phyloP scores from a whole-genome alignment of 768 basidiomycete species.

The Mycena polygramma region DNA sequence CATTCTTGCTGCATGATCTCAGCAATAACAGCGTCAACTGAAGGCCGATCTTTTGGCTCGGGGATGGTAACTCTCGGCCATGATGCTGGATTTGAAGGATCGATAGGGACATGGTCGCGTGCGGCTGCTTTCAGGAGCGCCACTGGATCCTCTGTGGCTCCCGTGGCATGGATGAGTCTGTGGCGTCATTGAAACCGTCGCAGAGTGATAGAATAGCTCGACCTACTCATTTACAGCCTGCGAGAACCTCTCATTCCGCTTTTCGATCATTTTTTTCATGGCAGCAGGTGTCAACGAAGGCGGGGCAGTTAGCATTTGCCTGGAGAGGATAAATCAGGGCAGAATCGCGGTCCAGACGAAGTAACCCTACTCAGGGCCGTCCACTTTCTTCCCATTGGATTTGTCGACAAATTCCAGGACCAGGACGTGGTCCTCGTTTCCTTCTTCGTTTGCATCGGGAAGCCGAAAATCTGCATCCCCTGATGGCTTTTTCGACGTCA shows the following conservation, averaged over 20 bases:
- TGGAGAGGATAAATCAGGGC: conserved; percentile 24
- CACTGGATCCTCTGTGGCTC: conserved; percentile 70
- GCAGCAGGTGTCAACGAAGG: conserved; percentile 66
- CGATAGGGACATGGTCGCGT: conserved; percentile 77
- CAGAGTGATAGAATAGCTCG: not conserved
- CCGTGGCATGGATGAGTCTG: conserved; percentile 72
- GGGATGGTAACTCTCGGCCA: conserved; percentile 48
- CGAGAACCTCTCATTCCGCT: conserved; percentile 74
- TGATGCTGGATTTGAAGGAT: conserved; percentile 54
- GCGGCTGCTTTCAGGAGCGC: conserved; percentile 75
- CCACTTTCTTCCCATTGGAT: conserved; percentile 38
- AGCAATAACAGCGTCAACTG: conserved; percentile 68
- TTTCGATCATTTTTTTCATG: conserved; percentile 78
- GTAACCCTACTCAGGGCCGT: conserved; percentile 42
- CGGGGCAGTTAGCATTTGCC: conserved; percentile 42
- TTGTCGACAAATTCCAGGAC: conserved; percentile 60
- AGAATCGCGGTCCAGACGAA: not conserved
- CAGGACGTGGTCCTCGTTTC: conserved; percentile 57
- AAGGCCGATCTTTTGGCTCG: conserved; percentile 63
- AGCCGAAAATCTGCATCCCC: conserved; percentile 50
- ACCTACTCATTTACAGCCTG: conserved; percentile 78
- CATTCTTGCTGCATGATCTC: conserved; percentile 71
- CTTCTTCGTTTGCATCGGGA: conserved; percentile 48
- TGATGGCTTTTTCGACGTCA: conserved; percentile 21
- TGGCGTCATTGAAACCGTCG: not conserved